Conservation (phyloP, 345 rosid genomes). For the Capsella bursapastoris region DNA sequence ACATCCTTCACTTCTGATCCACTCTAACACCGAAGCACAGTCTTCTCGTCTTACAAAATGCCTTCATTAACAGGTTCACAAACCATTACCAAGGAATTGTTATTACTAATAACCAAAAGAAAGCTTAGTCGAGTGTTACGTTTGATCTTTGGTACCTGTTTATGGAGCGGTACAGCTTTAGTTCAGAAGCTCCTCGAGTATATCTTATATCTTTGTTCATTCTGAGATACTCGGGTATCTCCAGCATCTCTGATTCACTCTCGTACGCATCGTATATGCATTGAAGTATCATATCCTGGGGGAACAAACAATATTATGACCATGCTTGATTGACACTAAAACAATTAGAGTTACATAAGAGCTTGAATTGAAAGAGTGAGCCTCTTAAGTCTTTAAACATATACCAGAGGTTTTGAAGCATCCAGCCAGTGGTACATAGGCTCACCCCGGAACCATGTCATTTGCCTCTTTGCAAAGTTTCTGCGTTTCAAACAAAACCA, state of each 20-base stretch:
- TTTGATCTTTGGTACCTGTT: slow-evolving; percentile 58
- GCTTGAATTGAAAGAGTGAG: neutral
- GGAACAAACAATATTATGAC: slow-evolving; percentile 9
- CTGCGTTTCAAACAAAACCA: slow-evolving; percentile 48
- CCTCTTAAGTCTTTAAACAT: neutral
- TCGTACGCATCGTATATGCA: slow-evolving; percentile 66
- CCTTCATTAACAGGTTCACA: slow-evolving; percentile 52
- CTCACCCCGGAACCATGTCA: slow-evolving; percentile 94
- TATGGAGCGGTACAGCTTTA: slow-evolving; percentile 67
- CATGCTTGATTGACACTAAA: slow-evolving; percentile 2
- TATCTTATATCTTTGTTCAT: slow-evolving; percentile 60
- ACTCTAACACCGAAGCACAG: slow-evolving; percentile 68
- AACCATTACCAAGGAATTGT: neutral
- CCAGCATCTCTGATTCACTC: slow-evolving; percentile 50
- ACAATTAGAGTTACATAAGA: slow-evolving; percentile 6
- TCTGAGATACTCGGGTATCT: slow-evolving; percentile 61
- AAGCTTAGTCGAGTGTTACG: neutral
- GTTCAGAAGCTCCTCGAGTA: slow-evolving; percentile 57
- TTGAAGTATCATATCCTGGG: slow-evolving; percentile 77
- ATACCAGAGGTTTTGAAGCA: slow-evolving; percentile 87
- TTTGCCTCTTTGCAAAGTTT: slow-evolving; percentile 93
- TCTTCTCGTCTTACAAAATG: slow-evolving; percentile 65
- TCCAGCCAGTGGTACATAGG: slow-evolving; percentile 87
- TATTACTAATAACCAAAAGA: neutral
- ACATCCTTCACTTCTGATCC: slow-evolving; percentile 55